phyloP scores from a whole-genome alignment of 164 flowering plant species.

The grape (Vitis vinifera) region DNA sequence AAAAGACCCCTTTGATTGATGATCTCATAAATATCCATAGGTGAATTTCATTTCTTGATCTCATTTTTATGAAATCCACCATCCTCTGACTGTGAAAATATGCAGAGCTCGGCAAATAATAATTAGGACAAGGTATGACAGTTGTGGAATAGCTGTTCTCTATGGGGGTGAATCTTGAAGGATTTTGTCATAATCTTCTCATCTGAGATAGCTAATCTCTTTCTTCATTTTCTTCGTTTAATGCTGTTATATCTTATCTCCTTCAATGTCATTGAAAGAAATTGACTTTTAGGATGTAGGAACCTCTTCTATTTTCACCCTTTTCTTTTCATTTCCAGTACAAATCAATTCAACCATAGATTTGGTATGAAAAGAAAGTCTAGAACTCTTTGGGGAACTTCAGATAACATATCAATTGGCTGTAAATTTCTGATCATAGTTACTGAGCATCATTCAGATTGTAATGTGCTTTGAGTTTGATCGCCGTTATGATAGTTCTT shows the following conservation, averaged over 20 bases:
- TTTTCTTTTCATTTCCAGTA: neutral
- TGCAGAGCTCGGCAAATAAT: no score
- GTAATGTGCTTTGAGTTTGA: neutral
- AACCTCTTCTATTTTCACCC: neutral
- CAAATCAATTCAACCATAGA: neutral
- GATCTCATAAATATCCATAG: no score
- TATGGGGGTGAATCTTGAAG: neutral
- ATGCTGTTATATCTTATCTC: neutral
- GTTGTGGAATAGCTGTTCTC: neutral
- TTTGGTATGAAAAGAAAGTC: neutral
- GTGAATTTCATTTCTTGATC: no score
- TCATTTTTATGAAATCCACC: no score
- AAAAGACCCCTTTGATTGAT: no score
- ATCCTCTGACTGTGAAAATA: no score
- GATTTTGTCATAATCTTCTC: neutral
- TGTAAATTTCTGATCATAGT: no score
- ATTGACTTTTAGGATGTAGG: neutral
- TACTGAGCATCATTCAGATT: no score
- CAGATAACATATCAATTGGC: no score
- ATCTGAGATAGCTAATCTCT: neutral
- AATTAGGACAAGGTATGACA: no score
- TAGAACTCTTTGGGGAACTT: no score
- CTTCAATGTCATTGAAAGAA: neutral
- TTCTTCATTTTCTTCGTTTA: neutral
- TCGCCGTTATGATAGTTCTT: neutral